Conservation (phyloP, 805 yeast genomes). For the Kuraishia piskuri region DNA sequence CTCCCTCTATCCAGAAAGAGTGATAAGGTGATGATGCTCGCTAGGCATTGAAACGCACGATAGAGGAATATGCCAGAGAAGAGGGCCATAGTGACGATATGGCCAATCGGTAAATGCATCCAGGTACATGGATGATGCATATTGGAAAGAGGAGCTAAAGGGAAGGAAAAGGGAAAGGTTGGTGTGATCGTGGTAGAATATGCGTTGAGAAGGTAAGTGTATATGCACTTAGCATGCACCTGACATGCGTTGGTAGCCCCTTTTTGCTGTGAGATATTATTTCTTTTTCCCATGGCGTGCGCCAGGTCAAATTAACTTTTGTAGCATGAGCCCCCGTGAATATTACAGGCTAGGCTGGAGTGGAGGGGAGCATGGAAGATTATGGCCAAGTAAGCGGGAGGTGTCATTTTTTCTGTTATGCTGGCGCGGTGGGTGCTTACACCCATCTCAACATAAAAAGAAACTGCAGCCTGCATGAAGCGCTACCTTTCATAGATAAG, state of each 20-base stretch:
- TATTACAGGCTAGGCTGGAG: neutral
- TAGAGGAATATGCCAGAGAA: neutral
- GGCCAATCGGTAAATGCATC: neutral
- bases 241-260: neutral
- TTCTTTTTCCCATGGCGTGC: neutral
- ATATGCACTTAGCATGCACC: too few relatives aligned
- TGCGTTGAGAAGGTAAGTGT: too few relatives aligned
- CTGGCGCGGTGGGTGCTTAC: neutral
- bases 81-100: neutral
- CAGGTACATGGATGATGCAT: neutral
- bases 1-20: neutral
- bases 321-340: neutral
- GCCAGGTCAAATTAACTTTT: too few relatives aligned
- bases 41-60: neutral
- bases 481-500: neutral
- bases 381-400: too few relatives aligned
- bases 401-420: neutral
- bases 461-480: neutral
- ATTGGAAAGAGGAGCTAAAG: neutral
- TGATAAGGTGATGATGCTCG: neutral
- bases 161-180: too few relatives aligned
- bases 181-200: too few relatives aligned
- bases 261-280: neutral
- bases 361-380: neutral
- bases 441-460: neutral